Base-by-base conservation (phyloP, 495 filamentous ascomycete genomes). In the Penicillium antarcticum region DNA sequence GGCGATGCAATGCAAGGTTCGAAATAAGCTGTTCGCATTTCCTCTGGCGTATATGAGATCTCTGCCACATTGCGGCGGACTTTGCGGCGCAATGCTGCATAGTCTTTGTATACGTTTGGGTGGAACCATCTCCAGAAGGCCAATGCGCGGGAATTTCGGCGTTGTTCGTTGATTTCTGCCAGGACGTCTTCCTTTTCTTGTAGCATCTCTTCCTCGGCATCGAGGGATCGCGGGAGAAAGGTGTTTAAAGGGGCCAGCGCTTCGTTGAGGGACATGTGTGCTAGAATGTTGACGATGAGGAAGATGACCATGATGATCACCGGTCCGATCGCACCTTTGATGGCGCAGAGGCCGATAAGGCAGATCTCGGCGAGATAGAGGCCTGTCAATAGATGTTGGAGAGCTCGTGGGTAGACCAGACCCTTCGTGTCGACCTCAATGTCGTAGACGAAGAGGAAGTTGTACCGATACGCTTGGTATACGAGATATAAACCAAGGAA, bases 391-490 rank as follows among this genome's bases (percentile, higher is more conserved):
- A 94, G 79, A 61, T 96, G 91, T 63, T 95, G 90, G 23, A 96
- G 73, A 11, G 91, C 91, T 19, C 84, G 81, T 3, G 91, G 88
- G 65, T 96, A 96, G 48, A 94, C 85, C 24, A 89, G 79, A 34
- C 91, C 91, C 51, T 91, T 89, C 19, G 91, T 96, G 68, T 96
- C 91, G 67, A 95, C 82, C 44, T 80, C 56, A 18, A 86, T 81
- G 61, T 94, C 84, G 52, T 87, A 90, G 33, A 94, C 88, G 69
- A 92, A 96, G 42, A 96, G 79, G 62, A 96, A 77, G 65, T 96
- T 95, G 77, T 96, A 96, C 12, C 89, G 82, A 77, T 90, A 96
- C 16, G 91, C 89, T 47, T 94, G 72, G 70, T 95, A 95, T 63
- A 96, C 87, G 41, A 95, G 74, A 45, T 75, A 81, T 48, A 96